Conservation (phyloP, 2,329 filamentous ascomycete species). For the Fusarium metavorans region DNA sequence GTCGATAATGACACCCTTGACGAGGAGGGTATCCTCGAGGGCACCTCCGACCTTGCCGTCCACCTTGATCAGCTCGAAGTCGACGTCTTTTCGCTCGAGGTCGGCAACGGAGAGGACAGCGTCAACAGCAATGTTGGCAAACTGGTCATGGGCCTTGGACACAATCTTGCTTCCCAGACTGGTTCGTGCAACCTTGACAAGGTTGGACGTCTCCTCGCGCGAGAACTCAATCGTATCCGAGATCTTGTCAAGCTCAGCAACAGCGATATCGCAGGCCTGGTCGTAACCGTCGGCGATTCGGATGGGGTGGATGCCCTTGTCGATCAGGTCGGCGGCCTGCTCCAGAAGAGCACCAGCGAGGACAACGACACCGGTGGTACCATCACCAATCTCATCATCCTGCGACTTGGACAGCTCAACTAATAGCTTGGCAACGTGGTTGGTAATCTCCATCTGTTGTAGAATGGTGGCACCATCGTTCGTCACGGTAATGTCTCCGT, state of each 20-base stretch:
- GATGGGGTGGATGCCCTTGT: slow-evolving; percentile 99
- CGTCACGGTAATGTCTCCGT: slow-evolving; percentile 98
- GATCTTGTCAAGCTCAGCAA: slow-evolving; percentile 91
- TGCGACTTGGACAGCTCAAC: slow-evolving; percentile 98
- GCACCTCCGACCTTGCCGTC: slow-evolving; percentile 97
- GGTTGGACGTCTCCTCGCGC: slow-evolving; percentile 82
- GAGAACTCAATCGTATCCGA: slow-evolving; percentile 91
- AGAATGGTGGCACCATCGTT: slow-evolving; percentile 99
- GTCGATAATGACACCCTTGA: slow-evolving; percentile 98
- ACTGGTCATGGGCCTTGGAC: slow-evolving; percentile 98
- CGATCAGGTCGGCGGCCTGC: slow-evolving; percentile 96
- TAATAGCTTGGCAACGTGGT: slow-evolving; percentile 96
- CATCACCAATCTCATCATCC: slow-evolving; percentile 98
- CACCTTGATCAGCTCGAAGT: slow-evolving; percentile 99
- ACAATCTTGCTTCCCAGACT: slow-evolving; percentile 99
- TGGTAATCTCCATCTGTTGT: slow-evolving; percentile 98
- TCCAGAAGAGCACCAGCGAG: slow-evolving; percentile 94
- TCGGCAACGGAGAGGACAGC: slow-evolving; percentile 97
- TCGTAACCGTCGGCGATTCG: slow-evolving; percentile 98
- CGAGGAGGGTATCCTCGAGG: slow-evolving; percentile 91
- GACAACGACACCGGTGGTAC: slow-evolving; percentile 97
- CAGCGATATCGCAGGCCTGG: slow-evolving; percentile 95
- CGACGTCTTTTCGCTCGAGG: slow-evolving; percentile 94
- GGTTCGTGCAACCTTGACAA: slow-evolving; percentile 94
- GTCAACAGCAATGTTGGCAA: slow-evolving; percentile 96